Evolutionary conservation across 805 yeast species (phyloP).

Genomic region (Schwanniomyces occidentalis): DNA sequence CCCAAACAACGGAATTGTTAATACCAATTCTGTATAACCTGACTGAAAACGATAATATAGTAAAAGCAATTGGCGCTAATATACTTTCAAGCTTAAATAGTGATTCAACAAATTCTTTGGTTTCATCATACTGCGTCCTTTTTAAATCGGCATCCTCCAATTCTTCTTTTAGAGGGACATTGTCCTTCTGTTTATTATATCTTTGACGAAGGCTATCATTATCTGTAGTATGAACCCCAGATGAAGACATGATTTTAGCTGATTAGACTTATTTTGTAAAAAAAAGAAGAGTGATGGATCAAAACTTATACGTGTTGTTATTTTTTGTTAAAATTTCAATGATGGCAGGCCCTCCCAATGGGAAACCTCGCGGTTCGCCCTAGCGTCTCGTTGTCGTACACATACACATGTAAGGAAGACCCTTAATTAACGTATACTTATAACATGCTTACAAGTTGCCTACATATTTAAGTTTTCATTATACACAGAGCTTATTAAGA

Average conservation of each 20-base stretch:
- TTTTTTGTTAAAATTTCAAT: no score
- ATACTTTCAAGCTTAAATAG: slow-evolving; percentile 35
- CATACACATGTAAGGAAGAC: no score
- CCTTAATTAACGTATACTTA: no score
- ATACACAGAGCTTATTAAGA: slow-evolving; percentile 11
- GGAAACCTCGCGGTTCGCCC: no score
- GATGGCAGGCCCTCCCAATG: no score
- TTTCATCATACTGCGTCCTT: slow-evolving; percentile 23
- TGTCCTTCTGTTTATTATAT: slow-evolving; percentile 6
- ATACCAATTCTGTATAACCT: slow-evolving; percentile 61
- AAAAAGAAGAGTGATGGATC: no score
- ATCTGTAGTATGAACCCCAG: slow-evolving; percentile 18
- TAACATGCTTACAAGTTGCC: no score
- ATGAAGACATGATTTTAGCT: slow-evolving; percentile 24
- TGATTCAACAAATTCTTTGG: slow-evolving; percentile 28
- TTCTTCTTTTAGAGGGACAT: slow-evolving; percentile 7
- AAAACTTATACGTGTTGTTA: no score
- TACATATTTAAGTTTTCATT: no score
- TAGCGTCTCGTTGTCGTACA: no score
- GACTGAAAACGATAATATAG: slow-evolving; percentile 64
- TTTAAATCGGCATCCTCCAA: slow-evolving; percentile 17
- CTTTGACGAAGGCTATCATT: slow-evolving; percentile 20
- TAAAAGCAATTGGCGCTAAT: slow-evolving; percentile 62
- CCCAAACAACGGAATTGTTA: slow-evolving; percentile 74
- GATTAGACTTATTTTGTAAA: no score